Evolutionary conservation across 2,329 filamentous ascomycete genomes (phyloP).

Genomic region (Hortaea werneckii): DNA sequence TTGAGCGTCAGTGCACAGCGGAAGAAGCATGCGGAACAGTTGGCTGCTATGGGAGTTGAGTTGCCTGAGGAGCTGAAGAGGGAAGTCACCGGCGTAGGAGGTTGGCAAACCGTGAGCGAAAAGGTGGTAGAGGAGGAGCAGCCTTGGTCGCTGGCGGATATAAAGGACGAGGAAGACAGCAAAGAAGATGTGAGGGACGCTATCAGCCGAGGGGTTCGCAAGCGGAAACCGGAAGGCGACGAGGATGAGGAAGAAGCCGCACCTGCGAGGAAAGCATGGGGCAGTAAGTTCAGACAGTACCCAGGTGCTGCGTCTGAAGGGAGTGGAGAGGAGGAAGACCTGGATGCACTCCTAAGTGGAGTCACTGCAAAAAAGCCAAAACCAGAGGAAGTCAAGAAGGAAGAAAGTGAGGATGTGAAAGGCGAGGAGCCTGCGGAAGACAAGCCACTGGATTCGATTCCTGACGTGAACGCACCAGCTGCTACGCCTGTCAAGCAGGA

Average conservation of each 20-base stretch:
- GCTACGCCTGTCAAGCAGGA: constrained; percentile 7
- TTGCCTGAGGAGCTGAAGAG: constrained; percentile 68
- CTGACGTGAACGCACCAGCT: constrained; percentile 8
- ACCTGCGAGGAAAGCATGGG: constrained; percentile 31
- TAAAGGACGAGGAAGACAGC: constrained; percentile 33
- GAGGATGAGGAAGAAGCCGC: constrained; percentile 41
- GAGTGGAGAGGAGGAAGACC: constrained; percentile 39
- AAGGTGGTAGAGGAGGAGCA: constrained; percentile 20
- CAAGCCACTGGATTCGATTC: constrained; percentile 16
- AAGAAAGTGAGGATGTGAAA: constrained; percentile 15
- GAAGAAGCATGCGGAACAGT: constrained; percentile 75
- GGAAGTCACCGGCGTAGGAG: constrained; percentile 78
- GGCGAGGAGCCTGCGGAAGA: constrained; percentile 10
- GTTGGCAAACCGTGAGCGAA: constrained; percentile 66
- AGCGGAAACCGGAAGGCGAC: constrained; percentile 50
- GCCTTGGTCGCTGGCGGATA: constrained; percentile 32
- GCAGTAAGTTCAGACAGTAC: constrained; percentile 35
- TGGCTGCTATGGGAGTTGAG: constrained; percentile 76
- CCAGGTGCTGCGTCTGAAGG: constrained; percentile 36
- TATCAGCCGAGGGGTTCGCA: constrained; percentile 48
- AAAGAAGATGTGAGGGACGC: constrained; percentile 35
- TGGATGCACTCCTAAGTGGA: constrained; percentile 48
- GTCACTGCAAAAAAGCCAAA: constrained; percentile 21
- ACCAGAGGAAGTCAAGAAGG: constrained; percentile 18
- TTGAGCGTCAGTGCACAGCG: constrained; percentile 54